phyloP scores from a whole-genome alignment of 2,329 filamentous ascomycete species.

The Triangularia setosa region DNA sequence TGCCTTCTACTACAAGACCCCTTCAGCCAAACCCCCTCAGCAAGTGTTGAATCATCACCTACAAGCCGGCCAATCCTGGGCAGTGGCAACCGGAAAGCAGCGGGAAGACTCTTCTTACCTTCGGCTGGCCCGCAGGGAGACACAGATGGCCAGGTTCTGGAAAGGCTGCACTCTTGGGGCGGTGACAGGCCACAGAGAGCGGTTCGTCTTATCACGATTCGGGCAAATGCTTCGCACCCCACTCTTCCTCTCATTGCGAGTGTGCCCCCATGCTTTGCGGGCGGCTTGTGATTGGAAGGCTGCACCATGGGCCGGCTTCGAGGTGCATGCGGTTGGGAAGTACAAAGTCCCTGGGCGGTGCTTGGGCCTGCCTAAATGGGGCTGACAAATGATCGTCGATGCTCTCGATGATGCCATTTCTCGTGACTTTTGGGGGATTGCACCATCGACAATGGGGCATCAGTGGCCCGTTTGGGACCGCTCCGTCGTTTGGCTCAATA shows the following conservation, averaged over 20 bases:
- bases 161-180: constrained; percentile 4
- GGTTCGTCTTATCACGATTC: constrained; percentile 24
- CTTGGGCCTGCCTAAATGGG: constrained; percentile 27
- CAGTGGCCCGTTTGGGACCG: constrained; percentile 19
- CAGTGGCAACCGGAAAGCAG: background rate
- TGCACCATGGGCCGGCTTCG: background rate
- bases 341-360: constrained; percentile 6
- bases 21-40: background rate
- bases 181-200: constrained; percentile 18
- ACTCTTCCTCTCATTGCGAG: constrained; percentile 9
- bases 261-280: constrained; percentile 20
- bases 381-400: constrained; percentile 41
- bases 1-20: background rate
- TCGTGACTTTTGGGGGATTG: constrained; percentile 44
- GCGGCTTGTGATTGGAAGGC: constrained; percentile 32
- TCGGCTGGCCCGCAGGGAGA: constrained; percentile 1
- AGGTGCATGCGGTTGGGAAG: constrained; percentile 24
- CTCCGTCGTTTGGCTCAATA: constrained; percentile 20
- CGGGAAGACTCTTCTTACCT: constrained; percentile 18
- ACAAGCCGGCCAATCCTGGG: too few species aligned
- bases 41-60: background rate
- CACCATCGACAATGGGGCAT: constrained; percentile 29
- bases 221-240: constrained; percentile 17
- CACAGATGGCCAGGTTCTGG: constrained; percentile 11
- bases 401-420: constrained; percentile 56